phyloP scores from a whole-genome alignment of 441 rosid species.

The Adansonia rubrostipa region DNA sequence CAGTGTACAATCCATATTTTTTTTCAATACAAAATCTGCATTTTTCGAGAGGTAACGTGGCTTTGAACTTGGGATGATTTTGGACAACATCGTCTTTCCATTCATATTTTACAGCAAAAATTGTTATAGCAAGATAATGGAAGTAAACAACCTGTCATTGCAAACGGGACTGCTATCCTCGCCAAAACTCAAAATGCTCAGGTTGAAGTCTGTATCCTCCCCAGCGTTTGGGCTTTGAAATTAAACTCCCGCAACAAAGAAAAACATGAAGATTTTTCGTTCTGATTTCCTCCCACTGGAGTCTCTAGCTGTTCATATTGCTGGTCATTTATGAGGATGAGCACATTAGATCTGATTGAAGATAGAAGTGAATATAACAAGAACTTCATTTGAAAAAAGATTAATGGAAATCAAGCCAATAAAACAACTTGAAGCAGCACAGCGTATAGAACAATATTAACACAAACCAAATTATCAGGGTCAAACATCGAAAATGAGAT shows the following conservation, averaged over 20 bases:
- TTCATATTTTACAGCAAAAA: conserved; percentile 16
- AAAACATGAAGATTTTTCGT: conserved; percentile 12
- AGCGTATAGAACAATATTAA: not conserved
- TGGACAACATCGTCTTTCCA: conserved; percentile 18
- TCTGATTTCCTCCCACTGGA: conserved; percentile 12
- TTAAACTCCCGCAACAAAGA: conserved; percentile 60
- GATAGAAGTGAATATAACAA: conserved; percentile 6
- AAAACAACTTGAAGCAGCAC: not conserved
- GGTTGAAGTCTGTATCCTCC: conserved; percentile 93
- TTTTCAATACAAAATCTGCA: not conserved
- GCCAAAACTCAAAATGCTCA: conserved; percentile 88
- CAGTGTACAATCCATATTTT: not conserved
- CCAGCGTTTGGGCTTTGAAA: conserved; percentile 88
- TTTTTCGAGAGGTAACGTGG: not conserved
- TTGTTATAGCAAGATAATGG: conserved; percentile 16
- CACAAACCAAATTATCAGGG: conserved; percentile 12
- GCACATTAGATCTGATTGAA: not conserved
- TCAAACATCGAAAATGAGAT: not conserved
- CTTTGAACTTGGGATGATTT: not conserved
- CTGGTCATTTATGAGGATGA: not conserved
- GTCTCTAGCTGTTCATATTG: not conserved
- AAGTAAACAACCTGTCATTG: conserved; percentile 75
- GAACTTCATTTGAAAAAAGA: not conserved
- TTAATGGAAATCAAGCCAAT: not conserved
- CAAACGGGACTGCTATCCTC: conserved; percentile 85